These are phyloP conservation scores for Sordariomycetes sp. DNA, from an alignment of 2,329 filamentous ascomycete genomes.

Conservation along the genomic window DNA sequence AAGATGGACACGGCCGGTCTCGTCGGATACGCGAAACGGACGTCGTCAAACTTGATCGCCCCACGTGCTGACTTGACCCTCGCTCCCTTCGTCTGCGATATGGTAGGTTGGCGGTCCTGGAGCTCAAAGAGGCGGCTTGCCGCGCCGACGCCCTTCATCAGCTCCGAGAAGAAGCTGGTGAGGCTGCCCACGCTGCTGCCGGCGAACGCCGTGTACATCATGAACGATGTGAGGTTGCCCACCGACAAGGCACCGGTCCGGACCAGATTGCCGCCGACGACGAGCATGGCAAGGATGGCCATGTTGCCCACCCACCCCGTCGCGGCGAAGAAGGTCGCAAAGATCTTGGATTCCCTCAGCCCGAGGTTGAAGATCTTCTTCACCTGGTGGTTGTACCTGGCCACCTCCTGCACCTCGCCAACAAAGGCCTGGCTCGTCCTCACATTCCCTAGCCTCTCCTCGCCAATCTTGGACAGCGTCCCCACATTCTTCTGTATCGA, in stretches of 20 bases:
- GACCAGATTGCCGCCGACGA: slow-evolving; percentile 85
- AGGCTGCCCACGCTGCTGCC: slow-evolving; percentile 85
- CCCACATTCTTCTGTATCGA: slow-evolving; percentile 92
- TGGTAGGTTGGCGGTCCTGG: slow-evolving; percentile 78
- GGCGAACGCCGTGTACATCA: slow-evolving; percentile 93
- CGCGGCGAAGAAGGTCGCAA: slow-evolving; percentile 77
- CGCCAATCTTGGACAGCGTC: slow-evolving; percentile 89
- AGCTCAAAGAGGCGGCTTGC: slow-evolving; percentile 94
- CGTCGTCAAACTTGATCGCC: slow-evolving; percentile 75
- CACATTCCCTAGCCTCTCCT: slow-evolving; percentile 94
- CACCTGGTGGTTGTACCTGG: slow-evolving; percentile 85
- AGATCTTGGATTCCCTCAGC: slow-evolving; percentile 75
- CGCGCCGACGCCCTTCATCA: slow-evolving; percentile 98
- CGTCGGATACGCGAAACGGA: slow-evolving; percentile 87
- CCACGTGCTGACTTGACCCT: slow-evolving; percentile 78
- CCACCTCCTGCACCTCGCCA: slow-evolving; percentile 81
- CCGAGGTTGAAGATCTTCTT: slow-evolving; percentile 87
- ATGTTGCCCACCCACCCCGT: slow-evolving; percentile 93
- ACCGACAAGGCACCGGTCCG: slow-evolving; percentile 76
- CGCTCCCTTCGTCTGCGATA: slow-evolving; percentile 73
- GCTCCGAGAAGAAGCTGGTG: slow-evolving; percentile 91
- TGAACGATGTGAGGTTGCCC: slow-evolving; percentile 87
- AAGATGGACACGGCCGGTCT: slow-evolving; percentile 88
- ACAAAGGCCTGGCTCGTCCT: slow-evolving; percentile 95
- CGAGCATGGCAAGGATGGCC: slow-evolving; percentile 84